Base-by-base conservation (phyloP, 768 basidiomycete species). In the Kwoniella mangroviensis region DNA sequence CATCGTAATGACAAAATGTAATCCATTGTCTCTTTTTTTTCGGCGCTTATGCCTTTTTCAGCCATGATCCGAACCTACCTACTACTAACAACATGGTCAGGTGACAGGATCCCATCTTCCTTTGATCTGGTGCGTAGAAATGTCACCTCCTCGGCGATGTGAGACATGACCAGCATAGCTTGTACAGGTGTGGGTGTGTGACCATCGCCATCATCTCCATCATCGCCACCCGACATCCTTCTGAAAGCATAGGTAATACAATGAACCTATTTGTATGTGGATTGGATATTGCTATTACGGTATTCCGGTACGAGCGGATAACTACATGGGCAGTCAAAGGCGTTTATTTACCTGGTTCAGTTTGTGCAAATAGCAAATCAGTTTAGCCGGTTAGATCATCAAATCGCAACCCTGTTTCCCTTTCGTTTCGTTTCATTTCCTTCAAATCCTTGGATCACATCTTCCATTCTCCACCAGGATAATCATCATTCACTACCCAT, bases 101-200 rank as follows among this genome's bases (percentile, higher is more conserved):
- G n/a, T 54, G 53, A 21, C 53, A 53, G 53, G 53, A 12, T 13
- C 11, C 53, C 11, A 12, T 24, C 53, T 24, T 54, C 53, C 53
- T 54, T 54, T 54, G n/a, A 21, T 21, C 7, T 54, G 15, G 53
- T 51, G 11, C 21, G 5, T 54, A 22, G 15, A 54, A 12, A 49
- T 49, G 45, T 24, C n/a, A 54, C 53, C 53, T 54, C 24, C 53
- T 54, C 53, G 53, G 53, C 53, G 53, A 54, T 54, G 53, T 21
- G 53, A 24, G 53, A 24, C 21, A 49, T 13, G 34, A 34, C 34
- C 34, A 34, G 34, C 34, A 7, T 34, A 34, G 34, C 34, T 34
- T 34, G 34, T 34, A 34, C 34, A 34, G 34, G 34, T 34, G 34
- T 34, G 34, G 34, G 34, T 19, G 45, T 49, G 4, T 49, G 5